Base-by-base conservation (phyloP, 1,139 yeast genomes). In the Yamadazyma sp. region DNA sequence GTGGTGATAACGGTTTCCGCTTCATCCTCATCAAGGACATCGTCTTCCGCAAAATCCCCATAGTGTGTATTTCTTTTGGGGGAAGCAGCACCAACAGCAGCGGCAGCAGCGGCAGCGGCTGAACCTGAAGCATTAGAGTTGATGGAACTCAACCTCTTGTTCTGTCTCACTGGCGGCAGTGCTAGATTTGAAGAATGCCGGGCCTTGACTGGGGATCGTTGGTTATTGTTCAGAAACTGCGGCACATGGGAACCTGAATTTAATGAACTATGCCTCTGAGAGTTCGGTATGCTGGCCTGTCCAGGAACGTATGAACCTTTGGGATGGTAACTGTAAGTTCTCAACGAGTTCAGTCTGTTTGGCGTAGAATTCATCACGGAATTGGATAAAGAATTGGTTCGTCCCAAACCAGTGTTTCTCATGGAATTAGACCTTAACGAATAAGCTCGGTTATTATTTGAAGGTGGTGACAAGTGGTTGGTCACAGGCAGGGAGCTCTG, bases 311-410 rank as follows among this genome's bases (percentile, higher is more conserved):
- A 72, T 9, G 76, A 71, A 1, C 72, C 64, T 44, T 59, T 63
- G 4, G 77, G 77, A 40, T 65, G 59, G 48, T 71, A 71, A 5
- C 63, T 59, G 45, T 68, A 67, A 34, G 68, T 57, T 34, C 62
- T 55, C 44, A 69, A 48, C 7, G 72, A 63, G 44, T 64, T 64
- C 31, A 66, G 43, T 24, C 72, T 47, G 17, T 49, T 45, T 7
- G 38, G 14, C 17, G 46, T 42, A 5, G 49, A 20, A 5, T 20
- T 33, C 12, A 46, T 33, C 33, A 56, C 28, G n/a, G 59, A 54
- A 35, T 50, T 49, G 3, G 51, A 20, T 7, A 25, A 40, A 39
- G 33, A 33, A 30, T 31, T 46, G 43, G 40, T 40, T 22, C 38
- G 36, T 7, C 17, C 27, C n/a, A 8, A 20, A 20, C 20, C 2